Evolutionary conservation across 1,284 basidiomycete genomes (phyloP), one percentile per base, ranked within the genome.

Genomic region (Melampsora allii-populina): DNA sequence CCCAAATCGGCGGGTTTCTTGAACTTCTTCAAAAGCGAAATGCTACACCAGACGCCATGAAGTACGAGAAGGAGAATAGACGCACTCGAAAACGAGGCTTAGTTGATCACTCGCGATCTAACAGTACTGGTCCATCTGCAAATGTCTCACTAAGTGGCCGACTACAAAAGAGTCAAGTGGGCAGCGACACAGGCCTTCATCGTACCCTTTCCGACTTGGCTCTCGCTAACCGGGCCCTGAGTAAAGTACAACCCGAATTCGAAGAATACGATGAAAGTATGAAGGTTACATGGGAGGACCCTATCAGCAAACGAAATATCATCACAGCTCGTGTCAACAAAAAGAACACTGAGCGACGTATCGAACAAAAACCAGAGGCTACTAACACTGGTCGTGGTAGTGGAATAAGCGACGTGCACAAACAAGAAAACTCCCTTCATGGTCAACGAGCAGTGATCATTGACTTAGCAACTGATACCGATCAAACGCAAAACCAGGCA

Each of bases 231-330:
- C 60, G 60, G 31, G 33, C 50, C 19, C 31, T 48, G 33, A 33
- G 58, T 33, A 53, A 48, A 27, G 59, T 27, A 6, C 24, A 19
- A 5, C 36, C 29, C 5, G 60, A 60, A 27, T 56, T 71, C 27
- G 27, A 50, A 9, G 67, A 69, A 6, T 48, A 42, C 31, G 60
- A 71, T 46, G 68, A 71, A 21, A 71, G 68, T 42, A 71, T 71
- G 60, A 60, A 63, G 53, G 68, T 71, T 10, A 71, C 68, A 5
- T 71, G 68, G 68, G 68, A 71, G 10, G 68, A 71, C 14, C 68
- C 68, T 3, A 60, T 60, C 36, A 60, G 59, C 9, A 71, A 71
- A 33, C 60, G 68, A 33, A 46, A 64, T 24, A 71, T 71, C 31
- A 31, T 71, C 46, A 63, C 64, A 21, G 61, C 68, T 10, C 61